phyloP scores from a whole-genome alignment of 75 land plant genomes.

The Adiantum capillusveneris region DNA sequence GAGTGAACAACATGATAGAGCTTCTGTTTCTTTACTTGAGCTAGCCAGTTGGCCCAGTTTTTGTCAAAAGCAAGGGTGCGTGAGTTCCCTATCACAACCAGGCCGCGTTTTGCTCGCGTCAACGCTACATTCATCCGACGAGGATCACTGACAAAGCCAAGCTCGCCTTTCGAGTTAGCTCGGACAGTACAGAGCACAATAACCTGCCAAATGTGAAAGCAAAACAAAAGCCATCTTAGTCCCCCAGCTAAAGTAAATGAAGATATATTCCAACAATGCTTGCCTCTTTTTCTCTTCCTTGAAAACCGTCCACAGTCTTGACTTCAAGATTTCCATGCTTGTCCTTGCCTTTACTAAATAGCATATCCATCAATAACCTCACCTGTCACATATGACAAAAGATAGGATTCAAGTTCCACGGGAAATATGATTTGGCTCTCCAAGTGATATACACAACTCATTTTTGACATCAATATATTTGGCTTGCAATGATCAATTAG shows the following conservation, averaged over 20 bases:
- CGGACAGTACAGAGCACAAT: constrained; percentile 30
- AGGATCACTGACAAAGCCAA: constrained; percentile 33
- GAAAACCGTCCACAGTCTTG: constrained; percentile 32
- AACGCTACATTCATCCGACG: constrained; percentile 35
- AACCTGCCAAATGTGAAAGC: too few species aligned
- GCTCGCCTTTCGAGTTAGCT: constrained; percentile 15
- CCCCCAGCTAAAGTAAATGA: too few species aligned
- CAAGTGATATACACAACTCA: too few species aligned
- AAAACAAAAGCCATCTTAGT: too few species aligned
- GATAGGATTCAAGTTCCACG: too few species aligned
- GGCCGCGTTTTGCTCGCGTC: constrained; percentile 27
- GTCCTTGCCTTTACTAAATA: constrained; percentile 2
- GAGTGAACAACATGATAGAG: constrained; percentile 1
- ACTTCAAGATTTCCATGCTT: constrained; percentile 20
- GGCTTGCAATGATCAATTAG: too few species aligned
- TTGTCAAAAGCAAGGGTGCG: constrained; percentile 14
- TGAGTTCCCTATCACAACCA: constrained; percentile 28
- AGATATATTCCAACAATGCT: too few species aligned
- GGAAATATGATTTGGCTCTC: too few species aligned
- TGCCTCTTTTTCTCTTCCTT: constrained; percentile 36
- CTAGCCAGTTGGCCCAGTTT: constrained; percentile 23
- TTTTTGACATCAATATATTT: too few species aligned
- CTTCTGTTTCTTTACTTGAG: constrained; percentile 14
- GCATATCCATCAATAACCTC: constrained; percentile 21
- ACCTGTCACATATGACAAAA: constrained; percentile 10